A percentile compares a stretch with the other conserved stretches of the same genome.
These are phyloP conservation scores for Candida cerambycidarum DNA, from an alignment of 805 yeast species.

Conservation along the genomic window DNA sequence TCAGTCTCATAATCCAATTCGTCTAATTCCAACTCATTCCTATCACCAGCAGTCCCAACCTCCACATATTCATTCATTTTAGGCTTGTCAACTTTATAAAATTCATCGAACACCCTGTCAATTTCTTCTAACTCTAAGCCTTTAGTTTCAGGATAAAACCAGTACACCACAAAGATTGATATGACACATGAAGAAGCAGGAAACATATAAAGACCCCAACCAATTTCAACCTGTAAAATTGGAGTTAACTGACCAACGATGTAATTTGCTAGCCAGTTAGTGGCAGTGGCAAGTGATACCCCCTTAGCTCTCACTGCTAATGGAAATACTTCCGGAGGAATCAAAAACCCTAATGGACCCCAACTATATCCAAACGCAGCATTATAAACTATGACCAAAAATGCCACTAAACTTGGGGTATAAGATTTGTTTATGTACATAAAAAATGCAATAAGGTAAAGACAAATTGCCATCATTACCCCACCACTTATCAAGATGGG, in stretches of 20 bases:
- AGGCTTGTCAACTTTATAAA: slow-evolving; percentile 21
- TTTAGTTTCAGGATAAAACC: slow-evolving; percentile 45
- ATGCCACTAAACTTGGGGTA: slow-evolving; percentile 41
- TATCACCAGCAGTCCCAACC: slow-evolving; percentile 9
- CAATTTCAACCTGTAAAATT: slow-evolving; percentile 36
- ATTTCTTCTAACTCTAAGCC: slow-evolving; percentile 46
- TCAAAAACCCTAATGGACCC: slow-evolving; percentile 47
- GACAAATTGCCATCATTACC: slow-evolving; percentile 36
- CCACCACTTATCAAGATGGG: slow-evolving; percentile 46
- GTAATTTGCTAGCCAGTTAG: slow-evolving; percentile 47
- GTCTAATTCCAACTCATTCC: slow-evolving; percentile 22
- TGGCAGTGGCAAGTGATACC: slow-evolving; percentile 44
- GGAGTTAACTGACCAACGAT: slow-evolving; percentile 48
- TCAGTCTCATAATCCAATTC: slow-evolving; percentile 19
- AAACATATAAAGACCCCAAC: slow-evolving; percentile 42
- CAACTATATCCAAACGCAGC: slow-evolving; percentile 46
- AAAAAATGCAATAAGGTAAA: slow-evolving; percentile 31
- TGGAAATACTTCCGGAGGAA: slow-evolving; percentile 46
- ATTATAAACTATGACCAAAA: slow-evolving; percentile 41
- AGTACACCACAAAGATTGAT: slow-evolving; percentile 32
- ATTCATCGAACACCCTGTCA: slow-evolving; percentile 37
- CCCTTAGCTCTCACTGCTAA: slow-evolving; percentile 44
- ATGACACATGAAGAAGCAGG: slow-evolving; percentile 40
- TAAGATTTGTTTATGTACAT: slow-evolving; percentile 30
- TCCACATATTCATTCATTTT: slow-evolving; percentile 17